Evolutionary conservation across 805 yeast genomes (phyloP).

Genomic region (Wickerhamiella bombiphila): DNA sequence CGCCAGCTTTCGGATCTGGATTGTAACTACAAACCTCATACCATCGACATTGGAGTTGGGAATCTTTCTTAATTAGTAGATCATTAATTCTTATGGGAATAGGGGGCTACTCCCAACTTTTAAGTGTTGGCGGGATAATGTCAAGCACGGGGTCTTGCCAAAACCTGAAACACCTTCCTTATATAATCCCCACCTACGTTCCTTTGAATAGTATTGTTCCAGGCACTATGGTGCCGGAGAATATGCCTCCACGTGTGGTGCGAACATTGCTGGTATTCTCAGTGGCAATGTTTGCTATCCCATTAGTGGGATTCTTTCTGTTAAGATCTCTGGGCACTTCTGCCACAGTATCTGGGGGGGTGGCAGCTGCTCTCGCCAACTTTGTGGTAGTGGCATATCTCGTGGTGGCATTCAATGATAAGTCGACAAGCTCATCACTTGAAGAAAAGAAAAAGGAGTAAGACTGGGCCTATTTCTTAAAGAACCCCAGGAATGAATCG

Average conservation of each 20-base stretch:
- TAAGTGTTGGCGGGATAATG: no score
- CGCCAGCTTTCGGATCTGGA: no score
- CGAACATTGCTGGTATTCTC: slow-evolving; percentile 51
- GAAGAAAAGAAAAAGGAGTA: slow-evolving; percentile 8
- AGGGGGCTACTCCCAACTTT: no score
- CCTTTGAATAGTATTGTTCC: no score
- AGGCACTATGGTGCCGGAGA: background rate
- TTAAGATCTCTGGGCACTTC: slow-evolving; percentile 25
- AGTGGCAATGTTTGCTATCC: slow-evolving; percentile 53
- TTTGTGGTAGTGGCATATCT: slow-evolving; percentile 53
- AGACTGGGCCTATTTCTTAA: slow-evolving; percentile 21
- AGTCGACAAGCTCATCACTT: slow-evolving; percentile 16
- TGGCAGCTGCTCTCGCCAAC: slow-evolving; percentile 61
- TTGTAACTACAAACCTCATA: no score
- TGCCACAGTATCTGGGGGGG: slow-evolving; percentile 49
- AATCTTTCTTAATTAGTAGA: no score
- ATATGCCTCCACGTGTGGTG: slow-evolving; percentile 21
- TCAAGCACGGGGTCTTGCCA: no score
- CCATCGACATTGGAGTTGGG: no score
- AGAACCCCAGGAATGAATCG: slow-evolving; percentile 82
- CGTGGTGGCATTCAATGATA: slow-evolving; percentile 57
- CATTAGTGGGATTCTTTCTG: slow-evolving; percentile 37
- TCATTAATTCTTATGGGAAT: no score
- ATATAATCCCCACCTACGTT: no score
- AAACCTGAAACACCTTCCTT: no score